These are phyloP conservation scores for Pinus taeda DNA, from an alignment of 75 land plant species.

Conservation along the genomic window DNA sequence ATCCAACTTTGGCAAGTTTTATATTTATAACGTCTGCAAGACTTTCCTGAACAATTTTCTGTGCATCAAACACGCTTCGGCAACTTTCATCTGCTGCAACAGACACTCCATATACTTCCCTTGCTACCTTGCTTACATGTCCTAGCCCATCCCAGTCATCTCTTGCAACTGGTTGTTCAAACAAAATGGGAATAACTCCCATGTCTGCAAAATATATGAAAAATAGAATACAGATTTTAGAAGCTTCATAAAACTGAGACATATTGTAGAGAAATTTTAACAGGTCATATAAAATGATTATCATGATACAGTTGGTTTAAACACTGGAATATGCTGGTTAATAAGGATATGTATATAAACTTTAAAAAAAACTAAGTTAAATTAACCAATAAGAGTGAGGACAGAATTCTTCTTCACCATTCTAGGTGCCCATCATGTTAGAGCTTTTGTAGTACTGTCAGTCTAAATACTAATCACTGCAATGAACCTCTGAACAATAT, in stretches of 20 bases:
- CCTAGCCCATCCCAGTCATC: conserved; percentile 84
- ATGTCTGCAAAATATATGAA: conserved; percentile 33
- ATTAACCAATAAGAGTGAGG: too few species aligned
- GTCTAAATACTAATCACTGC: too few species aligned
- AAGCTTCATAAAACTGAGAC: background rate
- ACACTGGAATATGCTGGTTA: background rate
- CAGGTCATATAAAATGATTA: background rate
- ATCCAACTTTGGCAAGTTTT: conserved; percentile 77
- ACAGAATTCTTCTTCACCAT: too few species aligned
- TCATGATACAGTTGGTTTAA: background rate
- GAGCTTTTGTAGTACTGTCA: too few species aligned
- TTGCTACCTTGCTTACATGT: conserved; percentile 53
- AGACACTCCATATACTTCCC: conserved; percentile 62
- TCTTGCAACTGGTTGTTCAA: conserved; percentile 84
- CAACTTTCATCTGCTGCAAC: conserved; percentile 97
- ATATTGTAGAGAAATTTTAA: background rate
- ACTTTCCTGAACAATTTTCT: conserved; percentile 46
- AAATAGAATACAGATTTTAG: background rate
- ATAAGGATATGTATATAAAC: background rate
- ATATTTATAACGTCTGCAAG: conserved; percentile 83
- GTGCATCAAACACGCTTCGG: conserved; percentile 57
- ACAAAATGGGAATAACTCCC: conserved; percentile 69
- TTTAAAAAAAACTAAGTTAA: background rate
- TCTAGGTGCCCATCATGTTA: too few species aligned
- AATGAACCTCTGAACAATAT: too few species aligned